Conservation (phyloP, 1,284 basidiomycete species). For the Apiotrichum veenhuisii region DNA sequence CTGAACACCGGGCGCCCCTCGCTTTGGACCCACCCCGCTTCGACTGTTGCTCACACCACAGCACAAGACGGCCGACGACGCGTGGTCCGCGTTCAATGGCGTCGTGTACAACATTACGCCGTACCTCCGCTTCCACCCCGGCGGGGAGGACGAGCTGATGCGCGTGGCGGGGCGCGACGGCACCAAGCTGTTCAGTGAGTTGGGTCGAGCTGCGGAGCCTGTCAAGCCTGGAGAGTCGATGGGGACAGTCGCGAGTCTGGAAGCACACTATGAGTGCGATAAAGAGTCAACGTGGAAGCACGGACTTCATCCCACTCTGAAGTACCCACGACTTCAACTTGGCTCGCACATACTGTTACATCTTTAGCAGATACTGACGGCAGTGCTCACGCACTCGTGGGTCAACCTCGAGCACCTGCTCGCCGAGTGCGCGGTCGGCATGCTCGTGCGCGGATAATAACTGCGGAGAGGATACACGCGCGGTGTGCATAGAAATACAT, state of each 20-base stretch:
- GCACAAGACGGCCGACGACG: constrained; percentile 64
- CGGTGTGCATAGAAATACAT: too few species aligned
- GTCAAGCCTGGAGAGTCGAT: too few species aligned
- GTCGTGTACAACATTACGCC: constrained; percentile 96
- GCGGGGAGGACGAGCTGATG: constrained; percentile 90
- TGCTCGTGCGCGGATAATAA: constrained; percentile 63
- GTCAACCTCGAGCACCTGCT: constrained; percentile 93
- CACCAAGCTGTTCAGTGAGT: constrained; percentile 83
- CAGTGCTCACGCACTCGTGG: constrained; percentile 71
- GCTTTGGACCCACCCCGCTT: too few species aligned
- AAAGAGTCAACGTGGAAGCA: too few species aligned
- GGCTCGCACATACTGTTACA: background rate
- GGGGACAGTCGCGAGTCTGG: too few species aligned
- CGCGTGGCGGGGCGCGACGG: constrained; percentile 93
- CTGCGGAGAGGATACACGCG: too few species aligned
- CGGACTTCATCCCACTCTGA: too few species aligned
- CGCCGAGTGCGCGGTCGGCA: constrained; percentile 83
- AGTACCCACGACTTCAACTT: too few species aligned
- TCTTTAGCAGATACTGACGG: too few species aligned
- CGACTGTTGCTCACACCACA: constrained; percentile 6
- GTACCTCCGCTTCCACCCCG: constrained; percentile 89
- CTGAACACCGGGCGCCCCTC: too few species aligned
- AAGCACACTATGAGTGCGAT: too few species aligned
- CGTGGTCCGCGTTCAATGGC: constrained; percentile 88
- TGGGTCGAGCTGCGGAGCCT: too few species aligned